Percentiles rank a stretch among this genome's conserved stretches.
phyloP scores from a whole-genome alignment of 2,329 filamentous ascomycete genomes.

The Lecanoromycetidae sp. region DNA sequence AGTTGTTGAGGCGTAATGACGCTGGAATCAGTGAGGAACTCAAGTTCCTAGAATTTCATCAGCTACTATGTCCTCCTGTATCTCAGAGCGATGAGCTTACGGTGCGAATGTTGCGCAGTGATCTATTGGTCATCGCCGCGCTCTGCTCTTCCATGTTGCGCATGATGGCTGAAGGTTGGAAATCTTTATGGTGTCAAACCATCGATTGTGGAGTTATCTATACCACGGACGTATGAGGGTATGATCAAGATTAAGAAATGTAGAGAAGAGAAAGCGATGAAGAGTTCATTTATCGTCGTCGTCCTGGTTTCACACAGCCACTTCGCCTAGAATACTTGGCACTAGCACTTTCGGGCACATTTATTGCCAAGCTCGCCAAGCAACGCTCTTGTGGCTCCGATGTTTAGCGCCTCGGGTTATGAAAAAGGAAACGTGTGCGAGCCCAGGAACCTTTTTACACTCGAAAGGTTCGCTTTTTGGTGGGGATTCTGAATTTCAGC shows the following conservation, averaged over 20 bases:
- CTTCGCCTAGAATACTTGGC: no score
- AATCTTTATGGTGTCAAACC: background rate
- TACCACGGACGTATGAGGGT: background rate
- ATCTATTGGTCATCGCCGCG: conserved; percentile 62
- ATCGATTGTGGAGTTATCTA: background rate
- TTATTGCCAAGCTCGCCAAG: no score
- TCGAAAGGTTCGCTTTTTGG: no score
- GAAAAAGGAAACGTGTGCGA: background rate
- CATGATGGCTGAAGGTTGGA: conserved; percentile 4
- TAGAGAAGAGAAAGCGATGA: background rate
- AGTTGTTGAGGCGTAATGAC: conserved; percentile 66
- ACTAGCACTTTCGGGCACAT: no score
- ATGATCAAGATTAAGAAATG: background rate
- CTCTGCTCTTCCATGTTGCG: conserved; percentile 16
- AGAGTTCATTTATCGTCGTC: background rate
- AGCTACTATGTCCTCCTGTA: conserved; percentile 7
- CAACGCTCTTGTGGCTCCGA: no score
- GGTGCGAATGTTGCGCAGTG: conserved; percentile 75
- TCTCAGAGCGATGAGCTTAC: conserved; percentile 37
- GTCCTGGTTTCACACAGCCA: conserved; percentile 1
- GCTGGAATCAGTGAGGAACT: conserved; percentile 72
- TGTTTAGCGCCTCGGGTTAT: background rate
- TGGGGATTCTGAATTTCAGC: no score
- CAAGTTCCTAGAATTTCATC: conserved; percentile 57
- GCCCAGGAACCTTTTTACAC: no score